Evolutionary conservation across 2,329 filamentous ascomycete species (phyloP).

Genomic region (Aspergillus fijiensis): DNA sequence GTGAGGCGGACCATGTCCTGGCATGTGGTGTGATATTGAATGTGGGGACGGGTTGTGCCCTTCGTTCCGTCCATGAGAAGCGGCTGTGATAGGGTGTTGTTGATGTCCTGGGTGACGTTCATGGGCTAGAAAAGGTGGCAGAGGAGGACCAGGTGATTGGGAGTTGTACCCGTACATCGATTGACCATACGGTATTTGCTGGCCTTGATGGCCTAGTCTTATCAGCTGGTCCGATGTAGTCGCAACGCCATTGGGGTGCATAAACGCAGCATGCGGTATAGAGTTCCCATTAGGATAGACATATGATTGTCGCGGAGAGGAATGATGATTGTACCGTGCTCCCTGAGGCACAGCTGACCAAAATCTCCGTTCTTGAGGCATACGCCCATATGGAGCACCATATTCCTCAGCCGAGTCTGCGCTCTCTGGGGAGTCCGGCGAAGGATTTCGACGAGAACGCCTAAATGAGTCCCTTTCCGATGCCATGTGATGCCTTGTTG

Average conservation of each 20-base stretch:
- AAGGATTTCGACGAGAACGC: constrained; percentile 46
- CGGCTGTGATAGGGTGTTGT: constrained; percentile 21
- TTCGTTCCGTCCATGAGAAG: constrained; percentile 28
- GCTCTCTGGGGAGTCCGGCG: constrained; percentile 58
- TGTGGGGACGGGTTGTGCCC: constrained; percentile 34
- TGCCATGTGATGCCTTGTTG: constrained; percentile 36
- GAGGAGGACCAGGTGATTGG: constrained; percentile 24
- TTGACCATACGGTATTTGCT: constrained; percentile 27
- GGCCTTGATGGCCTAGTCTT: constrained; percentile 28
- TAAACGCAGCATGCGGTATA: constrained; percentile 26
- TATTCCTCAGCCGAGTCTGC: constrained; percentile 67
- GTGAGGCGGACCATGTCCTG: constrained; percentile 28
- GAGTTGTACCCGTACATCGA: constrained; percentile 31
- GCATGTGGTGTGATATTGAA: constrained; percentile 28
- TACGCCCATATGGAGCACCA: constrained; percentile 46
- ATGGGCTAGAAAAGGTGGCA: constrained; percentile 31
- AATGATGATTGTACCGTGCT: constrained; percentile 40
- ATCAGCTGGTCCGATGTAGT: constrained; percentile 36
- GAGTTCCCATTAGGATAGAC: constrained; percentile 31
- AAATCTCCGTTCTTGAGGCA: constrained; percentile 33
- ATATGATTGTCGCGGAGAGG: constrained; percentile 43
- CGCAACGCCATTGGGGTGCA: constrained; percentile 26
- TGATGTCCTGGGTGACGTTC: constrained; percentile 31
- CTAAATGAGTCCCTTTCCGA: constrained; percentile 40
- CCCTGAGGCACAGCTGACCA: constrained; percentile 34